These are phyloP conservation scores for Ophiostoma montium DNA, from an alignment of 2,329 filamentous ascomycete species.

Conservation along the genomic window DNA sequence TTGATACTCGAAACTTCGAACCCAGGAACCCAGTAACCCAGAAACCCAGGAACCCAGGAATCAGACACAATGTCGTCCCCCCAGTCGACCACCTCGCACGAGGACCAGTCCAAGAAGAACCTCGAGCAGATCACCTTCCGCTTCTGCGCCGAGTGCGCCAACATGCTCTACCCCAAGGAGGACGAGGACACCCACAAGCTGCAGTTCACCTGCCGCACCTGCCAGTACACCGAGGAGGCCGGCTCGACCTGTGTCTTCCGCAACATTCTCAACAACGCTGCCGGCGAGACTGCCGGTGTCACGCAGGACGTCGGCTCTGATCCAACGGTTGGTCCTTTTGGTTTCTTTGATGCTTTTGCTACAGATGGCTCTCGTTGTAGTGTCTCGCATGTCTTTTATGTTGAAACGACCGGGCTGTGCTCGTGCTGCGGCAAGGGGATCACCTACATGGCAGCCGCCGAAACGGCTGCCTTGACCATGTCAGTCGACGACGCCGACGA, in stretches of 20 bases:
- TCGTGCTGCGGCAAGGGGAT: conserved; percentile 32
- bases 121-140: conserved; percentile 83
- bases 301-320: conserved; percentile 95
- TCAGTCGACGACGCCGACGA: not conserved
- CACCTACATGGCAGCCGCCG: conserved; percentile 19
- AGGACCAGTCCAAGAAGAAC: conserved; percentile 32
- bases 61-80: conserved; percentile 39
- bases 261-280: conserved; percentile 80
- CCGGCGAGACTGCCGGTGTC: conserved; percentile 91
- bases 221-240: conserved; percentile 78
- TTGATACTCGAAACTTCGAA: not conserved
- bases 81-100: conserved; percentile 29
- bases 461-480: not conserved
- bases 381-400: not conserved
- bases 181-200: conserved; percentile 71
- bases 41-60: not conserved
- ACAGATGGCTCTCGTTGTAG: conserved; percentile 2
- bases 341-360: conserved; percentile 16
- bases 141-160: conserved; percentile 98
- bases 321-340: conserved; percentile 83
- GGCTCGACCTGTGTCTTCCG: conserved; percentile 87
- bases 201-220: conserved; percentile 92
- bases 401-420: conserved; percentile 24
- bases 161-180: conserved; percentile 96
- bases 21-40: not conserved